Conservation (phyloP, 2,329 filamentous ascomycete species). For the Aureobasidium sp. region DNA sequence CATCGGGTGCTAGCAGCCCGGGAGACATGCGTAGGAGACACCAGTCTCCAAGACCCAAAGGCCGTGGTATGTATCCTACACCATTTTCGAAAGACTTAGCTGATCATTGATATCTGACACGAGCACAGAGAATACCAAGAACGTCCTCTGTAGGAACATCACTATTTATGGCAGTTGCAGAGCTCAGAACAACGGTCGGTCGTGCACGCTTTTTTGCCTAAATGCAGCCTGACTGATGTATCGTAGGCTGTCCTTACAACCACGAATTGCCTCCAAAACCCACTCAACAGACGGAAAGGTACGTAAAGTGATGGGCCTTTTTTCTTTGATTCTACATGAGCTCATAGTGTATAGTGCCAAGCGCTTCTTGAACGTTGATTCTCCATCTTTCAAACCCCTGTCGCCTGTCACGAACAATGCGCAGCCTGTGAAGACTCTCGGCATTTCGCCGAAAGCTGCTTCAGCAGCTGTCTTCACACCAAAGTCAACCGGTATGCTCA, state of each 20-base stretch:
- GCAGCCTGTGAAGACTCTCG: constrained; percentile 56
- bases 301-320: constrained; percentile 27
- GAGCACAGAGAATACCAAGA: constrained; percentile 56
- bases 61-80: constrained; percentile 31
- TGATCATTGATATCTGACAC: constrained; percentile 8
- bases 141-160: constrained; percentile 86
- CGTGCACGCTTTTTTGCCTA: background rate
- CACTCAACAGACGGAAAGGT: constrained; percentile 46
- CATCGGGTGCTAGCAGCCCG: constrained; percentile 22
- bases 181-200: constrained; percentile 71
- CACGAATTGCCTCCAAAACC: constrained; percentile 64
- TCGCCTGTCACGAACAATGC: constrained; percentile 42
- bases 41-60: constrained; percentile 38
- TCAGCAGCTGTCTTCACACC: constrained; percentile 82
- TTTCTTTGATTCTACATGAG: background rate
- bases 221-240: constrained; percentile 14
- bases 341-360: constrained; percentile 12
- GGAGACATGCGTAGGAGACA: constrained; percentile 36
- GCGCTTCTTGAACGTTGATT: constrained; percentile 73
- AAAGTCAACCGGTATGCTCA: constrained; percentile 37
- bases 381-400: constrained; percentile 83
- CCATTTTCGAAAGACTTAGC: background rate
- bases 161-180: constrained; percentile 89
- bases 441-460: constrained; percentile 84
- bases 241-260: constrained; percentile 69